Evolutionary conservation across 768 basidiomycete genomes (phyloP).

Genomic region (Holtermanniella nyarrowii): DNA sequence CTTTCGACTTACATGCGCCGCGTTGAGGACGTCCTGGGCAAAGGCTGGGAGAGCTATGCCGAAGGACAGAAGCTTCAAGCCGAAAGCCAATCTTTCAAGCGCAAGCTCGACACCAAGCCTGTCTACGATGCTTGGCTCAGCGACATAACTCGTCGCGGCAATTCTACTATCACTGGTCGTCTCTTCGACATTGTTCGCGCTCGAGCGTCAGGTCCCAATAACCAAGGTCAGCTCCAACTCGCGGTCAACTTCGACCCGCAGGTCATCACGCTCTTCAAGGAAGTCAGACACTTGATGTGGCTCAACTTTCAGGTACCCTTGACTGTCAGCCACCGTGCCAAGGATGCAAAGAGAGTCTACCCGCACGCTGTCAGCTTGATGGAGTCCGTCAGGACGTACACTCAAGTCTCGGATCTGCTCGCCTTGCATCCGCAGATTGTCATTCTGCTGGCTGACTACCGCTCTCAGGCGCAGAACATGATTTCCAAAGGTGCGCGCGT

Average conservation of each 20-base stretch:
- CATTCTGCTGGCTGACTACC: conserved; percentile 87
- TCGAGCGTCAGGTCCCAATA: conserved; percentile 29
- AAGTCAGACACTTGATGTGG: conserved; percentile 91
- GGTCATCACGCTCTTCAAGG: conserved; percentile 90
- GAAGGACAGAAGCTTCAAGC: conserved; percentile 95
- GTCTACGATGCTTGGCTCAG: conserved; percentile 94
- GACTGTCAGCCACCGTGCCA: conserved; percentile 89
- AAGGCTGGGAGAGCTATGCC: conserved; percentile 98
- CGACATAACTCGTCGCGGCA: conserved; percentile 72
- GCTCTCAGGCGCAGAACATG: conserved; percentile 88
- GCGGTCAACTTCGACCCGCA: conserved; percentile 97
- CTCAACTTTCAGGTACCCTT: conserved; percentile 92
- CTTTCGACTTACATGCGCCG: conserved; percentile 96
- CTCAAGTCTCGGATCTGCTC: conserved; percentile 85
- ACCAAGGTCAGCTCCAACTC: conserved; percentile 53
- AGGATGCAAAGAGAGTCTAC: conserved; percentile 96
- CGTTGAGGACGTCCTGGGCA: conserved; percentile 92
- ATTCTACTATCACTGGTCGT: conserved; percentile 59
- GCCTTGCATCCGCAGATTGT: conserved; percentile 84
- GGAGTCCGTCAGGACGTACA: conserved; percentile 98
- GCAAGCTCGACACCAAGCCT: conserved; percentile 87
- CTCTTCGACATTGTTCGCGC: conserved; percentile 67
- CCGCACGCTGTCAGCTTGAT: conserved; percentile 84
- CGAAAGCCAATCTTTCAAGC: conserved; percentile 81
- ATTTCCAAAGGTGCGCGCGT: conserved; percentile 61